Evolutionary conservation across 2,329 filamentous ascomycete genomes (phyloP), one percentile per base, ranked within the genome.

Genomic region (Septoria linicola): DNA sequence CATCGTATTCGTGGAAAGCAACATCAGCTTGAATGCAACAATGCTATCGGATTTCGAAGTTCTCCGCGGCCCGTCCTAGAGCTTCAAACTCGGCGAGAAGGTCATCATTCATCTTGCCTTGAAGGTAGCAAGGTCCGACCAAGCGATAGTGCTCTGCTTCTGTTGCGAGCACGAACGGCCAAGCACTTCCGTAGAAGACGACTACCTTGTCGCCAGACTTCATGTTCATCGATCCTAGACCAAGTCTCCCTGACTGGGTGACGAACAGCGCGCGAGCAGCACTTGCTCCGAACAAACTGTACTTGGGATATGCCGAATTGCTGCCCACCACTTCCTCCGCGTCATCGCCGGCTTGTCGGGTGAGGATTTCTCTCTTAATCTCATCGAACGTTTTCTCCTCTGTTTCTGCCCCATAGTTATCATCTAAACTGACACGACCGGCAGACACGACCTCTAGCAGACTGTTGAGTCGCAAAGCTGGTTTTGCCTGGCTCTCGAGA

Each of bases 111-210:
- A 4, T 16, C 11, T 4, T n/a, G n/a, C 31, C 31, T n/a, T 34
- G 11, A 16, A 34, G 4, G 31, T 34, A 34, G n/a, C 31, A 34
- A 4, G 31, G 31, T 4, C 31, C 31, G 31, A 34, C 31, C 31
- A 34, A 34, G 13, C 31, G 31, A 34, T 16, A 34, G 11, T 16
- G 11, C 11, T 34, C 31, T n/a, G 11, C 13, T 34, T 34, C 31
- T 6, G 31, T 5, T n/a, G 31, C 31, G 4, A 49, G 39, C 17
- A 49, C 46, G 7, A 49, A 49, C 8, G 46, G 46, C 27, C 41
- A 37, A 20, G 36, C 41, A 13, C 46, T 37, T 36, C 46, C 46
- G 8, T 42, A 43, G 3, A 43, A 20, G 4, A 42, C 39, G 27
- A 19, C 25, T 16, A 49, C 21, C n/a, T 37, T 25, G 17, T 49